Conservation (phyloP, 139 green algal species). For the Micractinium sp. region DNA sequence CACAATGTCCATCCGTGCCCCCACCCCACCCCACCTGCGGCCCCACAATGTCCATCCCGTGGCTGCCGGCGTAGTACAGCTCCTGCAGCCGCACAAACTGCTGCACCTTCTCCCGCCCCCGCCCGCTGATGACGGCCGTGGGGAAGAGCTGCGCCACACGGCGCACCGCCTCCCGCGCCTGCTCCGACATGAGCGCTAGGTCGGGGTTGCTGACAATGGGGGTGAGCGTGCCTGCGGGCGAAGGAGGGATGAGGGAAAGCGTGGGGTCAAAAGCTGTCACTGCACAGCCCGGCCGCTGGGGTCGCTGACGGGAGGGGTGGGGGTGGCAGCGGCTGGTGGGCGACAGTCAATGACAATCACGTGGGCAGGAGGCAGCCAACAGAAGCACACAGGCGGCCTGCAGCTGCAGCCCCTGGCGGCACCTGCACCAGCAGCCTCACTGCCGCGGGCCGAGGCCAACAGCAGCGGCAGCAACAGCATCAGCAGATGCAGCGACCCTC, state of each 20-base stretch:
- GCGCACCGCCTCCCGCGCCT: conserved; percentile 83
- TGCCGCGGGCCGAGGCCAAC: too few relatives aligned
- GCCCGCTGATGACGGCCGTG: conserved; percentile 94
- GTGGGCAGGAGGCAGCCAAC: too few relatives aligned
- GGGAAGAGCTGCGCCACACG: conserved; percentile 86
- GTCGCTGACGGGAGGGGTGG: too few relatives aligned
- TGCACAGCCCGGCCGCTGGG: background rate
- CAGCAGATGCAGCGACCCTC: background rate
- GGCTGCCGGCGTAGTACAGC: conserved; percentile 97
- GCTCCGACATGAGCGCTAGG: conserved; percentile 82
- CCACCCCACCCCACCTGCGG: conserved; percentile 46
- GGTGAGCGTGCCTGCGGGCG: conserved; percentile 89
- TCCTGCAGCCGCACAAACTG: conserved; percentile 93
- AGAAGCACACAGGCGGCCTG: background rate
- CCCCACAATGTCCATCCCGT: conserved; percentile 96
- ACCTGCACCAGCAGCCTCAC: background rate
- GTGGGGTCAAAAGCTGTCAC: background rate
- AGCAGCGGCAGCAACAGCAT: background rate
- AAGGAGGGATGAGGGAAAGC: background rate
- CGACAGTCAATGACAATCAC: too few relatives aligned
- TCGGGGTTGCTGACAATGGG: conserved; percentile 97
- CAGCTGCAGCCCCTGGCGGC: background rate
- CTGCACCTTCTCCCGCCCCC: conserved; percentile 90
- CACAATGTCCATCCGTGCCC: background rate
- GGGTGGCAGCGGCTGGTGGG: too few relatives aligned